Conservation (phyloP, 345 rosid species). For the Geranium brycei region DNA sequence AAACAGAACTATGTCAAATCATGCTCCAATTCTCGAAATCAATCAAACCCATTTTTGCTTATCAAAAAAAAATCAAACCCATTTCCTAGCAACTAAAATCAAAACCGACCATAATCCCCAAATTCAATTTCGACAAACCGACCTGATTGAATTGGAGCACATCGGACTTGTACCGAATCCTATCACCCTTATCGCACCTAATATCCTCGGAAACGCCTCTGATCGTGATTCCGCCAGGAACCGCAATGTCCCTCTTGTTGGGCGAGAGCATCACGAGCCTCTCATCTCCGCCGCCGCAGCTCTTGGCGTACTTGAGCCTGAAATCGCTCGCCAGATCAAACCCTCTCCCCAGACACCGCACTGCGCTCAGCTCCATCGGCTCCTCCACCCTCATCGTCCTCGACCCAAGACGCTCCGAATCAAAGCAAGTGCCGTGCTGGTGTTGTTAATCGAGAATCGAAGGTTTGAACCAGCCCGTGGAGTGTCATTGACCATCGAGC, state of each 20-base stretch:
- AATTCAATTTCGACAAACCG: background rate
- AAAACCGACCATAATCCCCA: slow-evolving; percentile 24
- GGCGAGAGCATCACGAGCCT: slow-evolving; percentile 33
- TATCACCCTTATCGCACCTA: slow-evolving; percentile 52
- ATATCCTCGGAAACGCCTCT: slow-evolving; percentile 41
- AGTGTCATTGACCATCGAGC: too few relatives aligned
- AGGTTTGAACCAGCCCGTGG: too few relatives aligned
- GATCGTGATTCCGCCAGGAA: slow-evolving; percentile 28
- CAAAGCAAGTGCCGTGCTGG: too few relatives aligned
- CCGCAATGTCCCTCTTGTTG: slow-evolving; percentile 28
- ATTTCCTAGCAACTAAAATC: slow-evolving; percentile 21
- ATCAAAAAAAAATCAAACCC: slow-evolving; percentile 42
- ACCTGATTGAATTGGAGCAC: slow-evolving; percentile 63
- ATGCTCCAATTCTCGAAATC: too few relatives aligned
- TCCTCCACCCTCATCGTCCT: slow-evolving; percentile 11
- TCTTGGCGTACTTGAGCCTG: slow-evolving; percentile 39
- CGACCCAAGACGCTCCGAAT: too few relatives aligned
- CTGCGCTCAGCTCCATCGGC: slow-evolving; percentile 25
- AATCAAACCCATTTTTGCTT: slow-evolving; percentile 31
- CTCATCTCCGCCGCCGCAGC: slow-evolving; percentile 14
- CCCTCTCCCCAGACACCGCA: slow-evolving; percentile 46
- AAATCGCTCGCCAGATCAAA: slow-evolving; percentile 50
- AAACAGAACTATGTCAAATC: too few relatives aligned
- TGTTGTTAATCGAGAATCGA: too few relatives aligned
- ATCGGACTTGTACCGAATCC: slow-evolving; percentile 54